phyloP scores from a whole-genome alignment of 495 filamentous ascomycete species.

The Durotheca rogersii region DNA sequence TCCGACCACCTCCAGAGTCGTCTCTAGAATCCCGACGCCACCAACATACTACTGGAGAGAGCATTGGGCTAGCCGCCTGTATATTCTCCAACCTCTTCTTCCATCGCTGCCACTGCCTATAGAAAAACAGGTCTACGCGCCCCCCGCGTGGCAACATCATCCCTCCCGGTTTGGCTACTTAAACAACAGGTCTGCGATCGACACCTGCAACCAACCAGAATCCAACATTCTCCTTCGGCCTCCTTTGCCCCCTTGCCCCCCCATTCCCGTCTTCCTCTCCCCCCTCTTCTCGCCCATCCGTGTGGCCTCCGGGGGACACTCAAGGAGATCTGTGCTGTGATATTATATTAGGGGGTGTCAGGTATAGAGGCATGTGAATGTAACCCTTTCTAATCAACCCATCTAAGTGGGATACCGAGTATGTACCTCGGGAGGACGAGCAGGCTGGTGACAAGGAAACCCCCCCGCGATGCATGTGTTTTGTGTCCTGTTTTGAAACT shows the following conservation, averaged over 20 bases:
- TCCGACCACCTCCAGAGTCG: background rate
- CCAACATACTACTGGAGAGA: no score
- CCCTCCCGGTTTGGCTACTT: background rate
- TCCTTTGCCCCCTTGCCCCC: no score
- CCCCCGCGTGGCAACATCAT: slow-evolving; percentile 1
- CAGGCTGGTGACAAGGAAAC: slow-evolving; percentile 20
- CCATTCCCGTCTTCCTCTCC: background rate
- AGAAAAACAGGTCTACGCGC: no score
- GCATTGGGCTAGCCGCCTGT: background rate
- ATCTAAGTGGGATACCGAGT: slow-evolving; percentile 30
- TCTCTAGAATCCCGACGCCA: no score
- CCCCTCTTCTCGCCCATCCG: background rate
- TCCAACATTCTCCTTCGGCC: slow-evolving; percentile 12
- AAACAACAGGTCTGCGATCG: background rate
- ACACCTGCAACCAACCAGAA: background rate
- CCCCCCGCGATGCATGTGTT: slow-evolving; percentile 33
- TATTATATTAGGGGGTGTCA: slow-evolving; percentile 36
- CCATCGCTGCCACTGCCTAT: background rate
- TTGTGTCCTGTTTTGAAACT: slow-evolving; percentile 30
- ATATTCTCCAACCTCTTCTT: background rate
- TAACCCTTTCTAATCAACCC: slow-evolving; percentile 30
- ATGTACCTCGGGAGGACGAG: slow-evolving; percentile 12
- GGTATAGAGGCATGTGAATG: slow-evolving; percentile 20
- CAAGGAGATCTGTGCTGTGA: slow-evolving; percentile 20
- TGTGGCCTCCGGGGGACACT: background rate